Evolutionary conservation across 2,329 filamentous ascomycete species (phyloP).

Genomic region (Pseudogymnoascus sp.): DNA sequence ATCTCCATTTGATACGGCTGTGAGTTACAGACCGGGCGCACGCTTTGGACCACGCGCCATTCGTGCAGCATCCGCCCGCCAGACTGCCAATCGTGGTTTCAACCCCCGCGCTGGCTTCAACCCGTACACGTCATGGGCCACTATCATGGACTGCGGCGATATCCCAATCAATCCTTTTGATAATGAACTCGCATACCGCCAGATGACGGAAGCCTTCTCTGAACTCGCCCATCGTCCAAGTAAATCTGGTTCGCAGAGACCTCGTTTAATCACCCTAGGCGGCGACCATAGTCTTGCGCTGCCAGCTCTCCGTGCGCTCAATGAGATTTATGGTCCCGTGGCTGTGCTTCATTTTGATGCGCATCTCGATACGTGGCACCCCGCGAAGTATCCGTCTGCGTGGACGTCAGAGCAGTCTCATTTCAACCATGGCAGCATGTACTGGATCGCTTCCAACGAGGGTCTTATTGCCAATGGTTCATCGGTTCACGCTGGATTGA

Average conservation of each 20-base stretch:
- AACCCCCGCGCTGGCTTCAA: constrained; percentile 79
- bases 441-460: constrained; percentile 79
- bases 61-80: constrained; percentile 72
- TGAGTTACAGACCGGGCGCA: constrained; percentile 62
- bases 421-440: constrained; percentile 88
- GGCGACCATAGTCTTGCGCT: constrained; percentile 68
- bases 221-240: constrained; percentile 48
- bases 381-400: constrained; percentile 65
- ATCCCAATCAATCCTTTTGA: constrained; percentile 83
- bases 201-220: constrained; percentile 76
- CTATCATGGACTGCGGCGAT: constrained; percentile 81
- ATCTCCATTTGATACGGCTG: constrained; percentile 67
- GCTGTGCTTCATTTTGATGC: constrained; percentile 70
- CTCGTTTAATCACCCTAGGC: constrained; percentile 61
- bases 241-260: constrained; percentile 21
- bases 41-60: constrained; percentile 86
- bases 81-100: constrained; percentile 72
- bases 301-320: constrained; percentile 60
- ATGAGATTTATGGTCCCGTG: constrained; percentile 55
- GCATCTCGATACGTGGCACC: constrained; percentile 28
- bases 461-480: constrained; percentile 68
- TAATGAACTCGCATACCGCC: constrained; percentile 69
- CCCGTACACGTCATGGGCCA: constrained; percentile 73
- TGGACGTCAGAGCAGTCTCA: constrained; percentile 65
- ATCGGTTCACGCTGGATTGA: constrained; percentile 75